A percentile compares a stretch with the other conserved stretches of the same genome.
Evolutionary conservation across 1,139 yeast genomes (phyloP).

Genomic region (Geotrichum cucujoidarum): DNA sequence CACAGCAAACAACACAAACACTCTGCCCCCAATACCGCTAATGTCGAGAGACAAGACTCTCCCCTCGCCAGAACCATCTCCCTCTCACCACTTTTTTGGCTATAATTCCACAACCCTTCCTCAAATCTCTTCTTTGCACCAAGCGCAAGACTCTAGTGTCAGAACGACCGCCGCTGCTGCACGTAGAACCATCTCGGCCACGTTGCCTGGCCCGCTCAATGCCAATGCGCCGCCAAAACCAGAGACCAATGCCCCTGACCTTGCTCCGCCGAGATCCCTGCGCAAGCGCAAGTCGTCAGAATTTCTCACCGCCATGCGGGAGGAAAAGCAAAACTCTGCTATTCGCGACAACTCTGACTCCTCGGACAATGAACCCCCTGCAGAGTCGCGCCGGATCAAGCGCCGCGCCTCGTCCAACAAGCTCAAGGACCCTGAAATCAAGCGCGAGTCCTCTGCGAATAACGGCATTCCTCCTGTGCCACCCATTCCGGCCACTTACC

Average conservation of each 20-base stretch:
- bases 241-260: background rate
- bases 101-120: constrained; percentile 6
- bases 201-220: background rate
- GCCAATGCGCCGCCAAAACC: constrained; percentile 8
- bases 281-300: constrained; percentile 15
- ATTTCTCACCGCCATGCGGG: constrained; percentile 13
- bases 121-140: constrained; percentile 10
- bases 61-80: constrained; percentile 20
- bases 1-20: background rate
- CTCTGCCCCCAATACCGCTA: background rate
- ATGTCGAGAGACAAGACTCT: constrained; percentile 9
- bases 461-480: constrained; percentile 6
- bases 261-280: constrained; percentile 10
- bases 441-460: constrained; percentile 14
- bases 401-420: constrained; percentile 10
- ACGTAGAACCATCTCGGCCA: background rate
- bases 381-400: constrained; percentile 4
- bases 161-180: background rate
- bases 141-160: constrained; percentile 1
- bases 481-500: background rate
- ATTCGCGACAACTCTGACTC: constrained; percentile 5
- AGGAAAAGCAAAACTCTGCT: background rate
- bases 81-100: constrained; percentile 17
- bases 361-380: constrained; percentile 7
- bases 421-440: background rate